Evolutionary conservation across 2,329 filamentous ascomycete genomes (phyloP), one percentile per base, ranked within the genome.

Genomic region (Metarhizium robertsii): DNA sequence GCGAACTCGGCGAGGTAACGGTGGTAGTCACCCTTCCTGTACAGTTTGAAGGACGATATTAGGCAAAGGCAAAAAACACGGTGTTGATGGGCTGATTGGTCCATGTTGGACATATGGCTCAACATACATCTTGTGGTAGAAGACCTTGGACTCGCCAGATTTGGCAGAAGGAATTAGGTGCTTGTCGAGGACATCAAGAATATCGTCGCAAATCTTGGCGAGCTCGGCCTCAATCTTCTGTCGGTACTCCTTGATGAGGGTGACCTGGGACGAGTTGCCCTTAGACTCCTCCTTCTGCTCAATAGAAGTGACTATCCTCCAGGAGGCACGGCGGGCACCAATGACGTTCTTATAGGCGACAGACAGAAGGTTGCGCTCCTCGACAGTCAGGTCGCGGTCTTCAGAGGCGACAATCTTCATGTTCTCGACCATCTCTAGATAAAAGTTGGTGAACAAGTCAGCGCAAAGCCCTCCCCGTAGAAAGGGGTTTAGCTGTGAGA

Each of bases 261-360:
- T 75, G 65, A 96, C 91, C 78, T 96, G 92, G 66, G 85, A 83
- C 66, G 90, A 87, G 77, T 92, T 95, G 81, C 92, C 92, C 87
- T 97, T 97, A 72, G 90, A 94, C 81, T 97, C 92, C 81, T 97
- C 92, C 85, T 96, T 96, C 80, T 96, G 92, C 84, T 96, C 92
- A 71, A 96, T 96, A 67, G 91, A 96, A 72, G 92, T 94, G 71
- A 96, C 89, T 75, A 96, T 96, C 83, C 92, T 90, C 92, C 92
- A 96, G 63, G 92, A 96, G 63, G 92, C 92, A 85, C 92, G 92
- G 74, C 92, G 88, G 67, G 92, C 89, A 75, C 92, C 92, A 71
- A 96, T 94, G 73, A 96, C 92, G 79, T 96, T 96, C 87, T 96
- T 96, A 86, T 96, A 96, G 75, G 92, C 92, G 72, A 96, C 92